These are phyloP conservation scores for Kodamaea sp. DNA, from an alignment of 1,139 yeast species.

Conservation along the genomic window DNA sequence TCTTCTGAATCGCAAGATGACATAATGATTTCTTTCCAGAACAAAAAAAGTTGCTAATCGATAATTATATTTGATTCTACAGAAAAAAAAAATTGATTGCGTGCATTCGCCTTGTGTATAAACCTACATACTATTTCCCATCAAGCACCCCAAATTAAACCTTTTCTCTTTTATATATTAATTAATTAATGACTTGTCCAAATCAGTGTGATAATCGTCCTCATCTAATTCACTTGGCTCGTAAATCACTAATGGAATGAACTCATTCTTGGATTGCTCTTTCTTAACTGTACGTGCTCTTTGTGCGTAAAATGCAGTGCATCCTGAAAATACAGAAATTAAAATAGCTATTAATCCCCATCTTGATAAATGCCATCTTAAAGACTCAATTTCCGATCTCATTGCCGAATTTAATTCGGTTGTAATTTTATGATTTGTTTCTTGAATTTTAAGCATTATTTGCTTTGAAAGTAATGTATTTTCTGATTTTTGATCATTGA, in stretches of 20 bases:
- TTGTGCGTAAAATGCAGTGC: conserved; percentile 40
- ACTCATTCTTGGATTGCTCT: conserved; percentile 29
- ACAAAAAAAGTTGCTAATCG: too few relatives aligned
- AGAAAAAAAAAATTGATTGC: too few relatives aligned
- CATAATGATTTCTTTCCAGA: too few relatives aligned
- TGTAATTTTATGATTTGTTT: conserved; percentile 79
- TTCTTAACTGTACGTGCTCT: conserved; percentile 25
- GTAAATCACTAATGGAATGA: conserved; percentile 43
- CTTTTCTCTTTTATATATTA: conserved; percentile 3
- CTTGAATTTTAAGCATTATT: conserved; percentile 71
- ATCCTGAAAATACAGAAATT: conserved; percentile 39
- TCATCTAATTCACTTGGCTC: conserved; percentile 50
- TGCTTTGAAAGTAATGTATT: conserved; percentile 74
- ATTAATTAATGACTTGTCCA: conserved; percentile 25
- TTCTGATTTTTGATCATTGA: conserved; percentile 83
- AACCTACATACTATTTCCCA: too few relatives aligned
- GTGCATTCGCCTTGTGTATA: too few relatives aligned
- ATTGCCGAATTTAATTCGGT: conserved; percentile 79
- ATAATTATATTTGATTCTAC: too few relatives aligned
- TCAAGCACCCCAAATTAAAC: too few relatives aligned
- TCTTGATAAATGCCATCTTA: conserved; percentile 91
- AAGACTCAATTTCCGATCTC: conserved; percentile 80
- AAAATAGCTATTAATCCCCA: conserved; percentile 71
- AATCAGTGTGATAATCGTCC: conserved; percentile 46
- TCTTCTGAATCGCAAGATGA: conserved; percentile 30